A percentile compares a stretch with the other conserved stretches of the same genome.
Conservation (phyloP, 805 yeast species). For the Cephaloascus fragrans region DNA sequence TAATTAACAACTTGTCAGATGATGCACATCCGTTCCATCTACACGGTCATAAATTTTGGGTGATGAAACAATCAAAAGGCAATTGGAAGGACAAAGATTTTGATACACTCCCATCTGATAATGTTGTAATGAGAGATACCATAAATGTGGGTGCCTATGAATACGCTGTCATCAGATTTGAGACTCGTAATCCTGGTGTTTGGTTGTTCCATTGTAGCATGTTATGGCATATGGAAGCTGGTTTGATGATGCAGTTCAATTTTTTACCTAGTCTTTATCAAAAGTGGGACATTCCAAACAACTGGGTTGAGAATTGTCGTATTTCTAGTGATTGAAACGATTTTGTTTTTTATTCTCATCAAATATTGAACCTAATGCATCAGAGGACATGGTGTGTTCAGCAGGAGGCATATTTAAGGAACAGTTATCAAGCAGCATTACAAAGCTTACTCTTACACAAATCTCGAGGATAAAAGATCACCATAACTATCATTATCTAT, state of each 20-base stretch:
- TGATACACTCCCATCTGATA: not conserved
- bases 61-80: conserved; percentile 3
- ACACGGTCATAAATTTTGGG: conserved; percentile 5
- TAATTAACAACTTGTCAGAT: conserved; percentile 2
- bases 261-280: not conserved
- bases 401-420: too few species aligned
- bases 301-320: not conserved
- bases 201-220: conserved; percentile 4
- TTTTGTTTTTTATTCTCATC: too few species aligned
- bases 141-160: conserved; percentile 2
- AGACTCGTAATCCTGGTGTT: conserved; percentile 2
- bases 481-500: too few species aligned
- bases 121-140: conserved; percentile 3
- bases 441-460: too few species aligned
- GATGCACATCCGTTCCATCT: conserved; percentile 4
- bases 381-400: too few species aligned
- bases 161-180: conserved; percentile 2
- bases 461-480: too few species aligned
- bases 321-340: too few species aligned
- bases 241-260: conserved; percentile 3
- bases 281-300: not conserved
- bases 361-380: too few species aligned
- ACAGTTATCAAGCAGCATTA: too few species aligned
- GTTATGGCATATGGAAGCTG: conserved; percentile 8
- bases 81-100: conserved; percentile 1